Evolutionary conservation across 768 basidiomycete genomes (phyloP), one percentile per base, ranked within the genome.

Genomic region (Lactarius tabidus): DNA sequence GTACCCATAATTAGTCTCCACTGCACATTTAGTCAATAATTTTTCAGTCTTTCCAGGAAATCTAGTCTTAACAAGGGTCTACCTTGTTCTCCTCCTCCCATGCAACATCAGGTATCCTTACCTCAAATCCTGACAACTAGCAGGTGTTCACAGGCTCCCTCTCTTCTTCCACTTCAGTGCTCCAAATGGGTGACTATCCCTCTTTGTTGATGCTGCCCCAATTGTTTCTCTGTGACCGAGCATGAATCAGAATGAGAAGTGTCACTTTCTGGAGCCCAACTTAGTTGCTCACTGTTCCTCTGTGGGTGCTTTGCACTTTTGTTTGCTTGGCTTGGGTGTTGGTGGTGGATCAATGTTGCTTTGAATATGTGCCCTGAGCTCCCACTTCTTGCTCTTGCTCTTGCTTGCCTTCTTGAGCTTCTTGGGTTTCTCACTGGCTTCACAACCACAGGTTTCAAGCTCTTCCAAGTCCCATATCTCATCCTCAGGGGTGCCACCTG

Each of bases 181-280:
- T 69, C 80, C 18, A 74, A 79, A 51, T 65, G 75, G 29, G 67
- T 78, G 35, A 90, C 87, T 0, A 75, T 92, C 1, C 90, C 90
- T 8, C 77, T 92, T 18, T 85, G 90, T 48, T 79, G 84, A 15
- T 92, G 90, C 74, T 92, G 90, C 70, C 73, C 79, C 10, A 81
- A 84, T 53, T 92, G 90, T 71, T 79, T 83, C 45, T 72, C 75
- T 39, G 79, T 79, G 64, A 87, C 84, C 2, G 89, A 91, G 52
- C 79, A 83, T 60, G 82, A 8, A 33, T 33, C 33, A 33, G 33
- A 33, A 33, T 33, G 33, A 33, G 33, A 4, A 8, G 33, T 33
- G 3, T 3, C 33, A n/a, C n/a, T n/a, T 33, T 33, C 33, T 33
- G 33, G 33, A 33, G 33, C 8, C 33, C 33, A 33, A 33, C 33